Base-by-base conservation (phyloP, 306 rosid species). In the Cyamopsis tetragonoloba region DNA sequence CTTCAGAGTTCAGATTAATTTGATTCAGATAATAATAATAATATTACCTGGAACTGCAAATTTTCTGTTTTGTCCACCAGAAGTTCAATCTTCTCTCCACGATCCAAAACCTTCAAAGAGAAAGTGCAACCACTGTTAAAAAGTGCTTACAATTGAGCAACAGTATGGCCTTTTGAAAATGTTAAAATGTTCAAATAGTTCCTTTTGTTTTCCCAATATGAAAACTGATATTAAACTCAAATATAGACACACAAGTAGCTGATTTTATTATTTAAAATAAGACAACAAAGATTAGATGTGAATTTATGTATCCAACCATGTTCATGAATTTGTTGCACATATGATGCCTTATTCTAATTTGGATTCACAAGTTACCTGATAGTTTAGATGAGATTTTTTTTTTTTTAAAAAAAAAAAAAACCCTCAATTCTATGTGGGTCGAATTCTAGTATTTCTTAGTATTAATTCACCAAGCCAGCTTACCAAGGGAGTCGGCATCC, bases 1-100 rank as follows among this genome's bases (percentile, higher is more conserved):
- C 37, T 32, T 41, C 15, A 44, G 12, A 19, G 19, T 35, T 23
- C 54, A 37, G 26, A 42, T 30, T 56, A 43, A 9, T 4, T 48
- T 15, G 60, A 32, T 55, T 27, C 27, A 54, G 64, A 46, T 51
- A 20, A 48, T 44, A 60, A 35, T 28, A 30, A 61, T 34, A 62
- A 59, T 41, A 65, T 56, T 81, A 88, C 98, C 93, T 93, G 98
- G 73, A 93, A 93, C 85, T 93, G 98, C 62, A 93, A 75, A 68
- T 85, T 93, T 76, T 93, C 98, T 8, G 98, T 83, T 81, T 93
- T 93, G 80, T 93, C 98, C 31, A 93, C 98, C 76, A 93, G 78
- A 72, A 93, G 95, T 72, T 93, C 98, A 49, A 93, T 93, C 79
- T 82, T 88, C 84, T 93, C 98, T 6, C 98, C 98, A 65, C 98